Evolutionary conservation across 2,329 filamentous ascomycete species (phyloP), one percentile per base, ranked within the genome.

Genomic region (Paraphoma chrysanthemicola): DNA sequence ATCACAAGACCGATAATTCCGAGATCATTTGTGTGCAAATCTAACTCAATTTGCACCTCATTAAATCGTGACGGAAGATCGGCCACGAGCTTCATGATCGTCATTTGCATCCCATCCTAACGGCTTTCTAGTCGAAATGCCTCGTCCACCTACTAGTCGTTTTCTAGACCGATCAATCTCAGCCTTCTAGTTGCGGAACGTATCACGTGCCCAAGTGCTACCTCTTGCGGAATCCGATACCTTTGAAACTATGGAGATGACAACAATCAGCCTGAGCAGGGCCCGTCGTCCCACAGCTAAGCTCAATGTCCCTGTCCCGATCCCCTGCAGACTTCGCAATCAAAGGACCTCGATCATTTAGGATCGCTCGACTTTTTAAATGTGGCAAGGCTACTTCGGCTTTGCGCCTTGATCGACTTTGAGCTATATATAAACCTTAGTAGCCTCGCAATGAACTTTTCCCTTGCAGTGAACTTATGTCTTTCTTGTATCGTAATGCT

Each of bases 381-480:
- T 44, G 28, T 12, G 42, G 14, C 9, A 28, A 44, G 14, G 42
- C 42, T 9, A 23, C 9, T 28, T 28, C 17, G 12, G 42, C 11
- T 23, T 30, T n/a, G 16, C 18, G 8, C 6, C 12, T 49, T 14
- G 10, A 49, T 18, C 16, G 29, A 30, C 14, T 6, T 46, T 39
- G n/a, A 54, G 46, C 52, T 46, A 54, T 1, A 54, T 29, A 17
- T 14, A 28, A 12, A 49, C 46, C 14, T 44, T 48, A 18, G 17
- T 31, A 7, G 44, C 44, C 8, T 41, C 14, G 7, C 18, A 33
- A 29, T 54, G 48, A 41, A 55, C 51, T n/a, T 45, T 18, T n/a
- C 46, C 53, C 53, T 56, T 53, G 9, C 53, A 23, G n/a, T 17
- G 50, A 3, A 59, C 41, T 41, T 59, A 53, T 6, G 29, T 17